Evolutionary conservation across 768 basidiomycete genomes (phyloP).

Genomic region (Phallus indusiatus): DNA sequence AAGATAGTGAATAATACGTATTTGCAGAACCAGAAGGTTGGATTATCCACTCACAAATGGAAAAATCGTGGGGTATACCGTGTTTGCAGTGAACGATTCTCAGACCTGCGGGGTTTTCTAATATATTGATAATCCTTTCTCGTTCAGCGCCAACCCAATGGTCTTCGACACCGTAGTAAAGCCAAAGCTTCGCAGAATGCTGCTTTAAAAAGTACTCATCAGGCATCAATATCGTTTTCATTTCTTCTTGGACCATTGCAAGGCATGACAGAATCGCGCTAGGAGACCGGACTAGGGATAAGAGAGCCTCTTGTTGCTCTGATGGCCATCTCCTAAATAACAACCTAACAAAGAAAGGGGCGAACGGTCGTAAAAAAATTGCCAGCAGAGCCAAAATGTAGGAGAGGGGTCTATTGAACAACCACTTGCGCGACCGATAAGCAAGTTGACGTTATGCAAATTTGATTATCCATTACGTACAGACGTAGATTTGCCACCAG

Average conservation of each 20-base stretch:
- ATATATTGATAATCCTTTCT: slow-evolving; percentile 29
- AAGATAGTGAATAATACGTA: background rate
- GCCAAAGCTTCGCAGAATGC: slow-evolving; percentile 30
- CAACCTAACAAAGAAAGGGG: slow-evolving; percentile 28
- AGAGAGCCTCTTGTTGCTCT: slow-evolving; percentile 36
- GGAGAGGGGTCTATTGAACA: slow-evolving; percentile 39
- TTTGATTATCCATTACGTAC: slow-evolving; percentile 28
- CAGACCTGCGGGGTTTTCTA: slow-evolving; percentile 25
- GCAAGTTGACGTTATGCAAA: background rate
- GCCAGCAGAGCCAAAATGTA: slow-evolving; percentile 37
- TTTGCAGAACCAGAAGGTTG: background rate
- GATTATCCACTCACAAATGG: slow-evolving; percentile 43
- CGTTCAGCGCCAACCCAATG: slow-evolving; percentile 61
- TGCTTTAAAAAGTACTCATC: slow-evolving; percentile 36
- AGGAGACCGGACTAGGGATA: slow-evolving; percentile 42
- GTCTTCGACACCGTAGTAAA: slow-evolving; percentile 56
- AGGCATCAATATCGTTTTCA: slow-evolving; percentile 45
- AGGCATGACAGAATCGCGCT: slow-evolving; percentile 42
- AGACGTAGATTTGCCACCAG: slow-evolving; percentile 50
- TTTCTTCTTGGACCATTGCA: slow-evolving; percentile 60
- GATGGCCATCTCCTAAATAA: slow-evolving; percentile 45
- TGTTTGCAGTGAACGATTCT: slow-evolving; percentile 35
- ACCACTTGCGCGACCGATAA: slow-evolving; percentile 24
- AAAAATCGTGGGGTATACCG: slow-evolving; percentile 63
- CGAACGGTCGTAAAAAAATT: slow-evolving; percentile 30